Percentiles rank a stretch among this genome's conserved stretches.
phyloP scores from a whole-genome alignment of 176 grass and related monocot genomes.

The Oryza longistaminata region DNA sequence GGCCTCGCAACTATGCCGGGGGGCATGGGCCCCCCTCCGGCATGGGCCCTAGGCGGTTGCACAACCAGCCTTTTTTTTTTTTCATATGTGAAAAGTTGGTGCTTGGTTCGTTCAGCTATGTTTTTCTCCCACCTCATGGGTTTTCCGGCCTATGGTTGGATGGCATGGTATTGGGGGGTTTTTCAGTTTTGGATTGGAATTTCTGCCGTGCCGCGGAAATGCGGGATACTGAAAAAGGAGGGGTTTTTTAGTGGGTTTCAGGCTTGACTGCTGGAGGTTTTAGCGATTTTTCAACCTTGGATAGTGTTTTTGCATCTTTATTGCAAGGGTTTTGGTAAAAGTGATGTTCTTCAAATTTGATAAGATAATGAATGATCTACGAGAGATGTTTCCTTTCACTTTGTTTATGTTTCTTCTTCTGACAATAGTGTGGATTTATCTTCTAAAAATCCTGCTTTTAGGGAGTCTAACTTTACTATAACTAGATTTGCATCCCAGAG shows the following conservation, averaged over 20 bases:
- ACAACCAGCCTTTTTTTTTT: not conserved
- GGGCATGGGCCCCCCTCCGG: too few relatives aligned
- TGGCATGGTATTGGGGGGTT: not conserved
- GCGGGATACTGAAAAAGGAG: not conserved
- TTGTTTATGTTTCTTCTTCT: not conserved
- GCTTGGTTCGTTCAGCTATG: not conserved
- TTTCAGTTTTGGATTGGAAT: not conserved
- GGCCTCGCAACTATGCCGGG: too few relatives aligned
- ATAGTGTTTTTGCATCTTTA: not conserved
- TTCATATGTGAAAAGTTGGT: too few relatives aligned
- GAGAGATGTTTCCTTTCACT: not conserved
- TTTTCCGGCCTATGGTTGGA: not conserved
- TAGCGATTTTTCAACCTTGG: not conserved
- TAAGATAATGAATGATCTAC: not conserved
- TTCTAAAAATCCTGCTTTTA: not conserved
- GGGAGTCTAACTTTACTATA: not conserved
- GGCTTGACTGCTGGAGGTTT: not conserved
- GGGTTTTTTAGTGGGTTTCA: not conserved
- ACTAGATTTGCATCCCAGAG: too few relatives aligned
- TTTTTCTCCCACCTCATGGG: not conserved
- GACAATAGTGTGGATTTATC: not conserved
- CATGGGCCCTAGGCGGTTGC: too few relatives aligned
- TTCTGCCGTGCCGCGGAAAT: constrained; percentile 11
- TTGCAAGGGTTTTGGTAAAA: not conserved
- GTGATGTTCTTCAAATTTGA: not conserved